Base-by-base conservation (phyloP, 495 filamentous ascomycete species). In the Tuber brumale region DNA sequence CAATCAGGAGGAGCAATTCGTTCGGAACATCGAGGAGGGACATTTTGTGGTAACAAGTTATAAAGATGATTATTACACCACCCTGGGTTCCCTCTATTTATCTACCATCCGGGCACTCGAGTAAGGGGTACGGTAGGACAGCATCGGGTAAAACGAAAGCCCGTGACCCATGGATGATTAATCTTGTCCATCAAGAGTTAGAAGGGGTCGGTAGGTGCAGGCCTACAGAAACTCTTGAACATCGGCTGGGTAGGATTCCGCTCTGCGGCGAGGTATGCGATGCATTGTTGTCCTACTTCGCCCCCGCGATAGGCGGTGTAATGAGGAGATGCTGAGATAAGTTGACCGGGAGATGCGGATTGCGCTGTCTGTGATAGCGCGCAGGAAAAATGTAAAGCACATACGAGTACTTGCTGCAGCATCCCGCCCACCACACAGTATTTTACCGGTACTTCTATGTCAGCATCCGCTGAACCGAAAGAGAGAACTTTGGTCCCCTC, bases 391-490 rank as follows among this genome's bases (percentile, higher is more conserved):
- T 35, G 57, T 35, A 66, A 61, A 12, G 31, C 27, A 35, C 57
- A 66, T 66, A n/a, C n/a, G n/a, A n/a, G n/a, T n/a, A 66, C 57
- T 66, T 66, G 57, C 57, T 66, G 57, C 57, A 66, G 57, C 14
- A 66, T 35, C 27, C 57, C 27, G 57, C 27, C 31, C 31, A 35
- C n/a, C 57, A 66, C n/a, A n/a, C 27, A 66, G 12, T 19, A 35
- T 66, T 66, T 39, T 39, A 39, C 37, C 37, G 37, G 37, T 61
- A 61, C 31, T 61, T 61, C 57, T 31, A 57, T n/a, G n/a, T 61
- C 57, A 61, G 27, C 14, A 57, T 3, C 31, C 14, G 27, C 31
- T 14, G 4, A 66, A 35, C 57, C 27, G 14, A 35, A 66, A 66
- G 14, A 14, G 57, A 31, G 27, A 66, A 35, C 57, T 27, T 35